Percentiles rank a stretch among this genome's conserved stretches.
Conservation (phyloP, 176 grass and related monocot genomes). For the Rhipidocladum racemiflorum region DNA sequence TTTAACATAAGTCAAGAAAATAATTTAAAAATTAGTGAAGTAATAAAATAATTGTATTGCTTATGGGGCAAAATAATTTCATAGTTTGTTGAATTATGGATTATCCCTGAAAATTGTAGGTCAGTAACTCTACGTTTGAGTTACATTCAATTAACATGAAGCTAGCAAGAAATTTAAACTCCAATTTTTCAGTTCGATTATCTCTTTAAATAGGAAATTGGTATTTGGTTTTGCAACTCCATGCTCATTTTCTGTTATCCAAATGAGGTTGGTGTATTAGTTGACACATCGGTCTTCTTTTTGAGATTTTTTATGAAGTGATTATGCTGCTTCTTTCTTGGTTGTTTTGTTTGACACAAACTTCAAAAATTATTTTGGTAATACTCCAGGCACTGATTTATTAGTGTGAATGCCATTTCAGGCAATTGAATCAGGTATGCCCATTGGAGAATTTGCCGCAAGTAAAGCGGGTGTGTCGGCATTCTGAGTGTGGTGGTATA, state of each 20-base stretch:
- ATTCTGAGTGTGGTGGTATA: slow-evolving; percentile 18
- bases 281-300: not conserved
- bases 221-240: not conserved
- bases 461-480: slow-evolving; percentile 44
- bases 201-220: slow-evolving; percentile 1
- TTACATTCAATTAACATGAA: not conserved
- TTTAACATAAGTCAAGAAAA: not conserved
- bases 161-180: not conserved
- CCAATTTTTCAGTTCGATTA: not conserved
- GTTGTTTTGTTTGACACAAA: not conserved
- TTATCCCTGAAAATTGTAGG: not conserved
- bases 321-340: not conserved
- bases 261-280: not conserved
- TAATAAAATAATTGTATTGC: not conserved
- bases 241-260: not conserved
- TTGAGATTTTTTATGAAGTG: not conserved
- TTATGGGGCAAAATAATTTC: not conserved
- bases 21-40: not conserved
- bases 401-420: not conserved
- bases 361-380: not conserved
- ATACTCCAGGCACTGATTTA: not conserved
- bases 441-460: slow-evolving; percentile 48
- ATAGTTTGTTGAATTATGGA: not conserved
- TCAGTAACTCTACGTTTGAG: not conserved
- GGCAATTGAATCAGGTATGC: slow-evolving; percentile 47